Evolutionary conservation across 148 eudicot genomes (phyloP).

Genomic region (Dysphania ambrosioides): DNA sequence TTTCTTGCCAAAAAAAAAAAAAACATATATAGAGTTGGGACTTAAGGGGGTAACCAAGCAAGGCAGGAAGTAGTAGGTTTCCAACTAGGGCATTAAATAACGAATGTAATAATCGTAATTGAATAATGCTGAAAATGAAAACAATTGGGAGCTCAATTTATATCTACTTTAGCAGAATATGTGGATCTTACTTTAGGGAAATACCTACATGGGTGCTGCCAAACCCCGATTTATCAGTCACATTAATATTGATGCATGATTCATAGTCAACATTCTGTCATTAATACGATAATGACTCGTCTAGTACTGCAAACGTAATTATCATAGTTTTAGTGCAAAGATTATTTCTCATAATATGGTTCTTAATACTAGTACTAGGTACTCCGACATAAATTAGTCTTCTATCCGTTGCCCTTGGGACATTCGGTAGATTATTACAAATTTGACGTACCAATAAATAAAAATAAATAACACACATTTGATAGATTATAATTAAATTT

Average conservation of each 20-base stretch:
- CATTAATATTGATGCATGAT: conserved; percentile 2
- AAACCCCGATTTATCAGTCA: not conserved
- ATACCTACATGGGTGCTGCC: not conserved
- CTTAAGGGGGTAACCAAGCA: not conserved
- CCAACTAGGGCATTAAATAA: not conserved
- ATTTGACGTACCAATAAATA: too few species aligned
- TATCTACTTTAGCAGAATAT: not conserved
- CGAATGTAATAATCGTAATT: not conserved
- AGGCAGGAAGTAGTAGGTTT: not conserved
- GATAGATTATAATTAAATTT: too few species aligned
- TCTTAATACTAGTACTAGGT: too few species aligned
- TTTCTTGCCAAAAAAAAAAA: too few species aligned
- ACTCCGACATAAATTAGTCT: too few species aligned
- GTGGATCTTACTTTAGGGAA: conserved; percentile 8
- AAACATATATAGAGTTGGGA: not conserved
- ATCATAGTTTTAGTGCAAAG: not conserved
- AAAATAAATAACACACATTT: too few species aligned
- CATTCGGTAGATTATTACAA: too few species aligned
- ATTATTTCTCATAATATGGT: too few species aligned
- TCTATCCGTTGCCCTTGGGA: too few species aligned
- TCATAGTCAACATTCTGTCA: conserved; percentile 16
- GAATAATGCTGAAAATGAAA: not conserved
- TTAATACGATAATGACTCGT: conserved; percentile 15
- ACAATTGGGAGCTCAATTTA: not conserved
- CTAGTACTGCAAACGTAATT: not conserved